Evolutionary conservation across 495 filamentous ascomycete species (phyloP).

Genomic region (Daldinia decipiens): DNA sequence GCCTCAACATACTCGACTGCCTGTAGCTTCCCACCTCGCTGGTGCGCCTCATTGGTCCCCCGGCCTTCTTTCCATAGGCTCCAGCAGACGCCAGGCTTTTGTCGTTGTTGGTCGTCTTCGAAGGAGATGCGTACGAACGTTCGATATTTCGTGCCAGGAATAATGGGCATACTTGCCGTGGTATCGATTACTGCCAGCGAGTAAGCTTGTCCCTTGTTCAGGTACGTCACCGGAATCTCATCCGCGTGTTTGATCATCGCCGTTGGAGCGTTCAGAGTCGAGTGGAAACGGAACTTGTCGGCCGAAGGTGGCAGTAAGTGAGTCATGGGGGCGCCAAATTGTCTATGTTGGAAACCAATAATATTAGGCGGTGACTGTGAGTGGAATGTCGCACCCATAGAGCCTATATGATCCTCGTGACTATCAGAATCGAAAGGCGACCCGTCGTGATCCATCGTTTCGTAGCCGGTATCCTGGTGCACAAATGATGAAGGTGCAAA

Average conservation of each 20-base stretch:
- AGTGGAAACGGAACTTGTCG: constrained; percentile 87
- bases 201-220: constrained; percentile 97
- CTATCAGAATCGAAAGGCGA: constrained; percentile 66
- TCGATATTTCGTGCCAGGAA: constrained; percentile 71
- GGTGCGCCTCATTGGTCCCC: constrained; percentile 88
- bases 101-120: constrained; percentile 89
- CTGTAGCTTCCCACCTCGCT: constrained; percentile 84
- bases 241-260: constrained; percentile 91
- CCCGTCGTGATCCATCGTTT: constrained; percentile 77
- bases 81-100: constrained; percentile 86
- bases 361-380: constrained; percentile 57
- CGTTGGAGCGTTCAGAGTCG: constrained; percentile 90
- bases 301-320: constrained; percentile 55
- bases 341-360: constrained; percentile 54
- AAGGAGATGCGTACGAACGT: constrained; percentile 93
- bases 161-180: constrained; percentile 51
- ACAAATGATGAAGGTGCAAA: constrained; percentile 85
- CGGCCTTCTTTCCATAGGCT: constrained; percentile 95
- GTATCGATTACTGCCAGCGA: constrained; percentile 82
- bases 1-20: constrained; percentile 94
- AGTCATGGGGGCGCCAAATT: constrained; percentile 55
- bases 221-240: constrained; percentile 93
- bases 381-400: constrained; percentile 62
- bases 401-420: constrained; percentile 58
- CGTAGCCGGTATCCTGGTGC: constrained; percentile 79